Evolutionary conservation across 2,329 filamentous ascomycete species (phyloP).

Genomic region (Salinomyces thailandicus): DNA sequence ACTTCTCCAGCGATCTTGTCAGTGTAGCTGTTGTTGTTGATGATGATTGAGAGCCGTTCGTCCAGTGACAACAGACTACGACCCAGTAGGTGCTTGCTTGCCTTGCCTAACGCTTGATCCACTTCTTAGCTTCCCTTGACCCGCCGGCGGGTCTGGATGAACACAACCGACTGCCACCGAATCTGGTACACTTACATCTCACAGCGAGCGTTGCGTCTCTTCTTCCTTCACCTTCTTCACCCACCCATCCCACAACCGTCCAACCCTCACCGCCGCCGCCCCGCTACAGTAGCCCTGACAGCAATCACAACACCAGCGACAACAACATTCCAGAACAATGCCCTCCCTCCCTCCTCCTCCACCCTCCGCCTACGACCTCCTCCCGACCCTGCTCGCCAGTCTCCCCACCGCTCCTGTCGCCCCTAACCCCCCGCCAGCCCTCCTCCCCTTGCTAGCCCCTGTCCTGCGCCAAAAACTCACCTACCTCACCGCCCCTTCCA

Average conservation of each 20-base stretch:
- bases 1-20: no score
- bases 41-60: no score
- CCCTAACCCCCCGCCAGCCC: constrained; percentile 47
- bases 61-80: no score
- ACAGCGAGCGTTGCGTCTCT: no score
- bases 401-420: constrained; percentile 51
- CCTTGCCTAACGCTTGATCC: no score
- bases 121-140: constrained; percentile 1
- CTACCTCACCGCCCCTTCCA: constrained; percentile 48
- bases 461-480: constrained; percentile 53
- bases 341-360: constrained; percentile 26
- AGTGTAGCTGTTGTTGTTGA: no score
- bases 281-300: no score
- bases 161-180: no score
- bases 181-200: no score
- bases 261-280: no score
- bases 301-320: not conserved
- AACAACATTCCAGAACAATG: not conserved
- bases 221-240: not conserved
- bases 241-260: not conserved
- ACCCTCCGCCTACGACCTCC: constrained; percentile 46
- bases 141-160: not conserved
- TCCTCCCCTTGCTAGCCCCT: constrained; percentile 52
- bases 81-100: no score
- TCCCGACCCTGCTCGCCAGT: constrained; percentile 54